Conservation (phyloP, 305 asterid species). For the Rubia balearica region DNA sequence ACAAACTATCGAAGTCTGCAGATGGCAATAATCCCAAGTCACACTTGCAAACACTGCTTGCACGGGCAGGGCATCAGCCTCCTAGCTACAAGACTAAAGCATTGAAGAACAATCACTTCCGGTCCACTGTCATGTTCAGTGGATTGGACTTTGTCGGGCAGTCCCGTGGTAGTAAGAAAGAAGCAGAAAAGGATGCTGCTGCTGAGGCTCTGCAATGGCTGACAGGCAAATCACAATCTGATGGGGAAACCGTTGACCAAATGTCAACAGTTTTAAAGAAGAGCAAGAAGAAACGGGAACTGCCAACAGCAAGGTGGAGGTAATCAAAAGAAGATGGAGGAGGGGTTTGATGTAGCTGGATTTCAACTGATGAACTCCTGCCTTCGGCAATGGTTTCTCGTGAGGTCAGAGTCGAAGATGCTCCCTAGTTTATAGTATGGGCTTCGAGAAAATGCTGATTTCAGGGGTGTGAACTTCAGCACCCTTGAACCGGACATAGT, state of each 20-base stretch:
- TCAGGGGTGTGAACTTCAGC: not conserved
- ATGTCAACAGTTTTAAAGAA: slow-evolving; percentile 66
- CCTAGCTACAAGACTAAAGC: slow-evolving; percentile 62
- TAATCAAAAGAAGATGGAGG: slow-evolving; percentile 15
- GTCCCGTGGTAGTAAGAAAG: slow-evolving; percentile 70
- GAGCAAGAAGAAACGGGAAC: slow-evolving; percentile 43
- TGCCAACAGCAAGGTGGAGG: slow-evolving; percentile 54
- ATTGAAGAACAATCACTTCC: slow-evolving; percentile 59
- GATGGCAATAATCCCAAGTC: slow-evolving; percentile 59
- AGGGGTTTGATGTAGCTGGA: no score
- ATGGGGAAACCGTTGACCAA: slow-evolving; percentile 39
- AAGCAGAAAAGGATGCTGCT: slow-evolving; percentile 86
- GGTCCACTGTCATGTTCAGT: slow-evolving; percentile 54
- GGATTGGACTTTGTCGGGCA: slow-evolving; percentile 69
- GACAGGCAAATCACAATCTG: slow-evolving; percentile 64
- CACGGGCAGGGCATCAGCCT: slow-evolving; percentile 67
- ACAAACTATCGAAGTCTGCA: slow-evolving; percentile 19
- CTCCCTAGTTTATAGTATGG: not conserved
- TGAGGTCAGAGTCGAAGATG: not conserved
- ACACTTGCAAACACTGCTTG: slow-evolving; percentile 66
- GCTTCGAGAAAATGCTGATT: not conserved
- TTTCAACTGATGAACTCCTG: not conserved
- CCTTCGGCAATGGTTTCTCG: not conserved
- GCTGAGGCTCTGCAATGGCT: slow-evolving; percentile 76
- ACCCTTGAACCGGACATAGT: not conserved